Evolutionary conservation across 345 rosid genomes (phyloP), one percentile per base, ranked within the genome.

Genomic region (Mangifera indica): DNA sequence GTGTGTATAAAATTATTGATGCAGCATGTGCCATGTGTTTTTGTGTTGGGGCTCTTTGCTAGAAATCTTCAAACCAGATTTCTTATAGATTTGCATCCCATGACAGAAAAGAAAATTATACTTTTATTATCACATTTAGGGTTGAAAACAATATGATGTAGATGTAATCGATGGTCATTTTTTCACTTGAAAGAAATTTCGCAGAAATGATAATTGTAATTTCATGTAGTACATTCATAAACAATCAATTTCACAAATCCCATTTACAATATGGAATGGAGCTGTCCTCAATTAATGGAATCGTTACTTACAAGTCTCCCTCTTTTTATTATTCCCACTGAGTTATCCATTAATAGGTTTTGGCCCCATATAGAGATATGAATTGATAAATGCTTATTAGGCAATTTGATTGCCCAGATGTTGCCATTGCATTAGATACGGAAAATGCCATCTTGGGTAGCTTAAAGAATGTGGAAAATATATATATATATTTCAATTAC

Each of bases 341-440:
- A 37, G 42, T 37, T 37, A 37, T 37, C 42, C 42, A 37, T 34
- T 3, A 34, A 34, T 34, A 34, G 24, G 22, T 52, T 44, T 72
- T n/a, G n/a, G n/a, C n/a, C n/a, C n/a, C n/a, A n/a, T n/a, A n/a
- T n/a, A n/a, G n/a, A n/a, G n/a, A n/a, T n/a, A n/a, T 29, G 32
- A 29, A 29, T 29, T 67, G 80, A 42, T 64, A 34, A 3, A 37
- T 25, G 21, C n/a, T 15, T 32, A 15, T 60, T 42, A 64, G 60
- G 52, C 63, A 73, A 63, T 67, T 69, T 57, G 48, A 48, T 68
- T 48, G 49, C 64, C 66, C 40, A 62, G 56, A 22, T 51, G 71
- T 69, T 48, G 37, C 20, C 72, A 74, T 44, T 54, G 62, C 73
- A 55, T 48, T 56, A 29, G 13, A 76, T 67, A 63, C 44, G 66